phyloP scores from a whole-genome alignment of 108 stramenopile species.

The Cyclotella sp. region DNA sequence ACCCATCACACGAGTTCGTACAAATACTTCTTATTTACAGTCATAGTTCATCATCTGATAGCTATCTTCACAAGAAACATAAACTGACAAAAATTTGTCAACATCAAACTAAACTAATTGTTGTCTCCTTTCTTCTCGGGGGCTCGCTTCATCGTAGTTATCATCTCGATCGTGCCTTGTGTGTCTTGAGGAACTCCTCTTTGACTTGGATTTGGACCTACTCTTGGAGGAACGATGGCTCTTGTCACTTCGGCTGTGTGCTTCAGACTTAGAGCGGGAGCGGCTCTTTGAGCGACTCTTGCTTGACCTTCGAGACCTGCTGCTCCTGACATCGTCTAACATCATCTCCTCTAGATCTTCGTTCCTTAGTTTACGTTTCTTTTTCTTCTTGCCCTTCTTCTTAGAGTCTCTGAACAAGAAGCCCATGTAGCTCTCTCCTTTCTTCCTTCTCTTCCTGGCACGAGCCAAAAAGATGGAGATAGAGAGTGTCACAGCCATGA shows the following conservation, averaged over 20 bases:
- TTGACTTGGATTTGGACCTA: slow-evolving; percentile 27
- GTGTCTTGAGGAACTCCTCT: slow-evolving; percentile 2
- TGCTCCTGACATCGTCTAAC: slow-evolving; percentile 50
- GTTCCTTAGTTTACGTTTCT: slow-evolving; percentile 48
- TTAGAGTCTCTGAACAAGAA: slow-evolving; percentile 84
- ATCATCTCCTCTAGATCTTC: slow-evolving; percentile 68
- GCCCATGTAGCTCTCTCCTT: slow-evolving; percentile 82
- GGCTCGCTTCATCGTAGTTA: neutral
- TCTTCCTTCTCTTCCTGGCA: slow-evolving; percentile 81
- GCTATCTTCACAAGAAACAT: slow-evolving; percentile 5
- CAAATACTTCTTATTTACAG: slow-evolving; percentile 15
- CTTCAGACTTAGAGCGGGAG: slow-evolving; percentile 16
- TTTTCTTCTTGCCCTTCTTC: slow-evolving; percentile 59
- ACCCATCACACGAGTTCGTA: neutral
- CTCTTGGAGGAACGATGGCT: slow-evolving; percentile 19
- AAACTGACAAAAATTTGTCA: slow-evolving; percentile 8
- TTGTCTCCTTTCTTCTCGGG: slow-evolving; percentile 6
- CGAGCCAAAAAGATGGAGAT: slow-evolving; percentile 85
- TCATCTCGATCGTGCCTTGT: neutral
- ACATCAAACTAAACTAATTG: slow-evolving; percentile 6
- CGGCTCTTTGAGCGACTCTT: slow-evolving; percentile 20
- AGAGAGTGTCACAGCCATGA: slow-evolving; percentile 84
- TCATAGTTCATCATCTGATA: slow-evolving; percentile 4
- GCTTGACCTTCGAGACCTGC: slow-evolving; percentile 15
- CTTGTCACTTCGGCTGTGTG: slow-evolving; percentile 10